Evolutionary conservation across 2,329 filamentous ascomycete genomes (phyloP).

Genomic region (Clarireedia monteithiana): DNA sequence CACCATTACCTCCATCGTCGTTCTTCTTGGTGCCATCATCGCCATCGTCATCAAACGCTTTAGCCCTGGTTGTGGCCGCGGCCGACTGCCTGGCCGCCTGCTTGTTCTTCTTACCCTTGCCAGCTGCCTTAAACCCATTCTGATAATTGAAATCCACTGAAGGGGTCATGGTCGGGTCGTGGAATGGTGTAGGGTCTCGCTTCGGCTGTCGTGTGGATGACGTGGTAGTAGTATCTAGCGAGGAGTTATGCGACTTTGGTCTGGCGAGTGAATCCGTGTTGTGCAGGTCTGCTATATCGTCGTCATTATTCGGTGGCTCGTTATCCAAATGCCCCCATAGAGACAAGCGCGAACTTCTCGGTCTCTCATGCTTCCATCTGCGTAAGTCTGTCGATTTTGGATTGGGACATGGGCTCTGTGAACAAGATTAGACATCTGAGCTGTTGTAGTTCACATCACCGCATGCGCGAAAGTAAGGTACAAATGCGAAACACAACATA

Average conservation of each 20-base stretch:
- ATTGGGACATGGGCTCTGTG: constrained; percentile 23
- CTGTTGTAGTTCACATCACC: constrained; percentile 26
- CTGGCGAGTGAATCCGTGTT: constrained; percentile 25
- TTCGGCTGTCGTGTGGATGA: constrained; percentile 16
- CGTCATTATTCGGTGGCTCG: constrained; percentile 6
- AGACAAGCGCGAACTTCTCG: constrained; percentile 17
- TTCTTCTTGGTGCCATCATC: constrained; percentile 39
- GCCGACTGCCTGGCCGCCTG: constrained; percentile 37
- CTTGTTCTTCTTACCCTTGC: constrained; percentile 38
- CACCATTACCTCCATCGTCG: constrained; percentile 30
- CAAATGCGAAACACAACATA: constrained; percentile 27
- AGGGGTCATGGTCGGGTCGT: constrained; percentile 37
- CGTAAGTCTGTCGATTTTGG: constrained; percentile 24
- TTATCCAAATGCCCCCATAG: constrained; percentile 13
- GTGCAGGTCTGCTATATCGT: constrained; percentile 14
- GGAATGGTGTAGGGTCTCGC: constrained; percentile 32
- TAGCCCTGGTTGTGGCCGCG: constrained; percentile 31
- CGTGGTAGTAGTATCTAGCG: constrained; percentile 10
- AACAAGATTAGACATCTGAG: constrained; percentile 27
- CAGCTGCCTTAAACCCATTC: constrained; percentile 46
- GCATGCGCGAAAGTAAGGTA: constrained; percentile 18
- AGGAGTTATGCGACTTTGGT: constrained; percentile 17
- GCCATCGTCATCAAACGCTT: constrained; percentile 41
- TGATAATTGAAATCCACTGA: constrained; percentile 51
- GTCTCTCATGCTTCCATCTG: constrained; percentile 17